A percentile compares a stretch with the other conserved stretches of the same genome.
These are phyloP conservation scores for Suhomyces coccinellae DNA, from an alignment of 1,139 yeast species.

Conservation along the genomic window DNA sequence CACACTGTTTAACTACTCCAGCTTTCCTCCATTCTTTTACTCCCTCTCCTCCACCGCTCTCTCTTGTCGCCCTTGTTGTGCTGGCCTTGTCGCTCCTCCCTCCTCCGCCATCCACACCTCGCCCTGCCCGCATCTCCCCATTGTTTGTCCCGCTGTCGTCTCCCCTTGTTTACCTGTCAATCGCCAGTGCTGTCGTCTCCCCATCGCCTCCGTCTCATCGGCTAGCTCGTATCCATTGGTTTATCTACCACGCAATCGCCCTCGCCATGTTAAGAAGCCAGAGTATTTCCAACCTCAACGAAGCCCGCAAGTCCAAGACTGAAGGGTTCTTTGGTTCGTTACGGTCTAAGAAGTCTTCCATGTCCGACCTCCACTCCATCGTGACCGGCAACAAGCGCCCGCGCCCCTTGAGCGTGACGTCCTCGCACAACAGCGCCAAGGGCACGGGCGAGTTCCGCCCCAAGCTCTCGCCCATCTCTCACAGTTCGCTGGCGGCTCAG, in stretches of 20 bases:
- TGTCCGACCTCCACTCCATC: conserved; percentile 14
- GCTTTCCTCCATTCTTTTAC: background rate
- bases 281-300: conserved; percentile 30
- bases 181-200: background rate
- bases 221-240: background rate
- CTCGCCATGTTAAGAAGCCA: conserved; percentile 33
- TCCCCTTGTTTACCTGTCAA: background rate
- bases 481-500: conserved; percentile 11
- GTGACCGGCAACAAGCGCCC: conserved; percentile 9
- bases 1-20: background rate
- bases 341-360: conserved; percentile 20
- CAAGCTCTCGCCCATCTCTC: conserved; percentile 8
- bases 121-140: background rate
- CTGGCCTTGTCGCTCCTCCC: background rate
- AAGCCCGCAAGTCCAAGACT: conserved; percentile 21
- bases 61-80: too few relatives aligned
- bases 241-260: background rate
- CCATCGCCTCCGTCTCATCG: background rate
- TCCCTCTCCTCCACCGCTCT: background rate
- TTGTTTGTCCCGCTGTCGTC: background rate
- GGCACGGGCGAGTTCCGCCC: conserved; percentile 3
- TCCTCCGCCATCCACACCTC: background rate
- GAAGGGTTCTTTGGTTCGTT: conserved; percentile 25
- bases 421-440: conserved; percentile 11
- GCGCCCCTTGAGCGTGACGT: conserved; percentile 20